Conservation (phyloP, 2,329 filamentous ascomycete species). For the Pseudocercospora eumusae region DNA sequence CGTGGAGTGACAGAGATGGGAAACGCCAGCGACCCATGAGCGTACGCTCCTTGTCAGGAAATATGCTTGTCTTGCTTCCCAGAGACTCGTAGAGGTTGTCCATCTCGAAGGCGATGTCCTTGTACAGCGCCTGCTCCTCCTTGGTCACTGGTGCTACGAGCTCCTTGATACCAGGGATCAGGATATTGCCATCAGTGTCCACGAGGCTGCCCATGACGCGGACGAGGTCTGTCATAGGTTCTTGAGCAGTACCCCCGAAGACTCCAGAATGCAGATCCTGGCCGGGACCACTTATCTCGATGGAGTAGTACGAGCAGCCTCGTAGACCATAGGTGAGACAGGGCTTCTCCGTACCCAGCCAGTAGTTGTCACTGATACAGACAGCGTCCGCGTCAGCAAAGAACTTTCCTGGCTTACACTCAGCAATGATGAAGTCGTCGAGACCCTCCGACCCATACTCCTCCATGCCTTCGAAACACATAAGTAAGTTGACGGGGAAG, state of each 20-base stretch:
- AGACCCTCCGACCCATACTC: constrained; percentile 64
- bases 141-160: constrained; percentile 85
- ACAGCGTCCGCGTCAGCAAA: constrained; percentile 95
- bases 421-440: constrained; percentile 9
- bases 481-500: constrained; percentile 94
- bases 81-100: constrained; percentile 89
- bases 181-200: constrained; percentile 86
- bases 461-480: constrained; percentile 99
- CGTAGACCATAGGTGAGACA: constrained; percentile 96
- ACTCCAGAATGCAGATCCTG: constrained; percentile 96
- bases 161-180: constrained; percentile 90
- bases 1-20: constrained; percentile 91
- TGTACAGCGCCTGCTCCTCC: constrained; percentile 86
- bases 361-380: constrained; percentile 99
- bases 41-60: constrained; percentile 83
- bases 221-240: constrained; percentile 96
- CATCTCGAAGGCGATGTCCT: constrained; percentile 92
- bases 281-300: constrained; percentile 86
- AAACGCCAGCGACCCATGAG: constrained; percentile 96
- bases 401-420: constrained; percentile 71
- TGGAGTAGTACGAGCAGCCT: constrained; percentile 95
- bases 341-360: constrained; percentile 97
- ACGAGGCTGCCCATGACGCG: constrained; percentile 81
- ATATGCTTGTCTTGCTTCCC: constrained; percentile 84
- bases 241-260: constrained; percentile 92